These are phyloP conservation scores for Arthrobotrys musiformis DNA, from an alignment of 2,329 filamentous ascomycete species.

Conservation along the genomic window DNA sequence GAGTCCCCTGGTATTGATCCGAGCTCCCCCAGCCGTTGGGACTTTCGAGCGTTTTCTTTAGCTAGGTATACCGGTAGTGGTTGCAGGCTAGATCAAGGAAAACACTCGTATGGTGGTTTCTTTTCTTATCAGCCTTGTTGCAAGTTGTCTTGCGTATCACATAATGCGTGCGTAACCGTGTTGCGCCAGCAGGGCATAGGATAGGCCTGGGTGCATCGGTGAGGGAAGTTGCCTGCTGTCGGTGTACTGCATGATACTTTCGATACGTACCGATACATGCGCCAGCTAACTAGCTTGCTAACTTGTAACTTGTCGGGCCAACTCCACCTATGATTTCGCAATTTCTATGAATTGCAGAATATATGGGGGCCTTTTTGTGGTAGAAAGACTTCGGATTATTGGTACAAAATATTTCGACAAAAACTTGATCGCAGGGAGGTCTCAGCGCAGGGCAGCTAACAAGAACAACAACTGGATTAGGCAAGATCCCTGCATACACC, in stretches of 20 bases:
- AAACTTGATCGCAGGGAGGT: background rate
- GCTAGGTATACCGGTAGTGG: background rate
- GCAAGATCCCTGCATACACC: background rate
- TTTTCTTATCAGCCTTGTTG: background rate
- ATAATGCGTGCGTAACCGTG: background rate
- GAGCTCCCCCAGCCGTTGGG: background rate
- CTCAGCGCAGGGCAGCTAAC: too few relatives aligned
- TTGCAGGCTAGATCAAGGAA: too few relatives aligned
- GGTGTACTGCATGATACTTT: background rate
- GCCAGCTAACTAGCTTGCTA: too few relatives aligned
- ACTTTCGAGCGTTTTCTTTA: background rate
- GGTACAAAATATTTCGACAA: background rate
- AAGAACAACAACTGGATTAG: constrained; percentile 1
- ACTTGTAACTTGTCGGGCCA: too few relatives aligned
- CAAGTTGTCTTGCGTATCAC: background rate
- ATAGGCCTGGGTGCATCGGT: background rate
- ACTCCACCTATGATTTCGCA: background rate
- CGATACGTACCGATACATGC: background rate
- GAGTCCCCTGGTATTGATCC: too few relatives aligned
- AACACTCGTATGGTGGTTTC: too few relatives aligned
- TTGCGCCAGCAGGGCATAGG: background rate
- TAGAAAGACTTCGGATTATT: background rate
- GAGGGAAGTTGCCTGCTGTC: background rate
- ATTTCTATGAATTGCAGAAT: background rate
- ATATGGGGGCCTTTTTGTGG: background rate